A percentile compares a stretch with the other conserved stretches of the same genome.
phyloP scores from a whole-genome alignment of 192 early-diverging fungal genomes.

The Coemansia sp. region DNA sequence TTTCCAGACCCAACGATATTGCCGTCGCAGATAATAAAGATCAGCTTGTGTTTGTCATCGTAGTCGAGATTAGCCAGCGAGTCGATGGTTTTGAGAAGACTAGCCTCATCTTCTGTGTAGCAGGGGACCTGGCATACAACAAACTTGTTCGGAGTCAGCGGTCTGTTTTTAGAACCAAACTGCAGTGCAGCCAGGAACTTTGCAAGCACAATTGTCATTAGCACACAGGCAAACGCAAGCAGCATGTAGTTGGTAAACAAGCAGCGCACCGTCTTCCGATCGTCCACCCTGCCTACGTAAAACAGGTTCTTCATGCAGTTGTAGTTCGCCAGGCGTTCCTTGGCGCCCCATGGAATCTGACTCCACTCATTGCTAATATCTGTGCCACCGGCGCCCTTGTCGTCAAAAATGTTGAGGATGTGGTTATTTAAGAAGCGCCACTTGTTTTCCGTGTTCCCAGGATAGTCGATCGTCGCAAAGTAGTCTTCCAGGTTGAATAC shows the following conservation, averaged over 20 bases:
- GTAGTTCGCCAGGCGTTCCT: slow-evolving; percentile 46
- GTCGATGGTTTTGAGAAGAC: slow-evolving; percentile 80
- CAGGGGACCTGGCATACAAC: slow-evolving; percentile 94
- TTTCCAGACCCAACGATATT: slow-evolving; percentile 90
- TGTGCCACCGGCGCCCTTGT: slow-evolving; percentile 48
- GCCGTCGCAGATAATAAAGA: slow-evolving; percentile 83
- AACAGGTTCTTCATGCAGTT: slow-evolving; percentile 86
- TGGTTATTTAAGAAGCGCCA: slow-evolving; percentile 31
- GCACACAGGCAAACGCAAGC: slow-evolving; percentile 69
- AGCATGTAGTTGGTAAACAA: slow-evolving; percentile 84
- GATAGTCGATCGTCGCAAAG: slow-evolving; percentile 34
- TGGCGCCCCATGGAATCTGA: slow-evolving; percentile 20
- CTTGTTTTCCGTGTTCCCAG: slow-evolving; percentile 31
- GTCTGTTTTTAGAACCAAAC: slow-evolving; percentile 64
- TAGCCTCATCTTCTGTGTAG: slow-evolving; percentile 90
- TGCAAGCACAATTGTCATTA: slow-evolving; percentile 79
- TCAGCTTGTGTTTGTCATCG: slow-evolving; percentile 84
- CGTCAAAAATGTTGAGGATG: slow-evolving; percentile 60
- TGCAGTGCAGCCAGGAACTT: slow-evolving; percentile 82
- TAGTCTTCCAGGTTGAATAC: slow-evolving; percentile 70
- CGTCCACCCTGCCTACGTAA: slow-evolving; percentile 83
- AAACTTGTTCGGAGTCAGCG: slow-evolving; percentile 88
- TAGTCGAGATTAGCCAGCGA: slow-evolving; percentile 73
- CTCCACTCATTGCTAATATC: slow-evolving; percentile 47
- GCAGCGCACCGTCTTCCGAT: slow-evolving; percentile 70